Evolutionary conservation across 768 basidiomycete genomes (phyloP).

Genomic region (Rhodosporidiobolus odoratus): DNA sequence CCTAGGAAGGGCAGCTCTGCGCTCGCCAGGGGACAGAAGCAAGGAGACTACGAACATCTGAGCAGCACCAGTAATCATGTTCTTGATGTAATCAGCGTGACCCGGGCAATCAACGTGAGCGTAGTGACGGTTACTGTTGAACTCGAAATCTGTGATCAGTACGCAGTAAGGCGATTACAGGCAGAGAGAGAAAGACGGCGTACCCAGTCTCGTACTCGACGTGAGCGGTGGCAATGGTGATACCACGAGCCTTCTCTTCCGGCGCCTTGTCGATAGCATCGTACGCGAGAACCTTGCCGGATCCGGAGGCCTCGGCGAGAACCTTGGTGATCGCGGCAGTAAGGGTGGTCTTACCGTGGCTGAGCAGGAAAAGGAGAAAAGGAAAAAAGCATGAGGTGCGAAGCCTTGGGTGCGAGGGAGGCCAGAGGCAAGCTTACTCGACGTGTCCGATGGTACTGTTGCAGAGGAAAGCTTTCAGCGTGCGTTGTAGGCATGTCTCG

Average conservation of each 20-base stretch:
- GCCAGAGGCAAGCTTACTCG: slow-evolving; percentile 17
- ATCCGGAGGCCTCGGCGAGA: slow-evolving; percentile 62
- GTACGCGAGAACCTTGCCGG: slow-evolving; percentile 82
- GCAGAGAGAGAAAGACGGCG: background rate
- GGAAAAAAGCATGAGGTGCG: too few relatives aligned
- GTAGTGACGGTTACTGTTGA: slow-evolving; percentile 39
- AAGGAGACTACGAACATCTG: slow-evolving; percentile 42
- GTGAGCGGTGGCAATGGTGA: slow-evolving; percentile 97
- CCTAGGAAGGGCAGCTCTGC: too few relatives aligned
- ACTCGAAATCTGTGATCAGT: background rate
- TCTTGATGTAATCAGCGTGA: slow-evolving; percentile 39
- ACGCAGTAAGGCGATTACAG: background rate
- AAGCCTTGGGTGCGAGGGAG: too few relatives aligned
- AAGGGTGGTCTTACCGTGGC: slow-evolving; percentile 93
- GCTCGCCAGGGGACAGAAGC: background rate
- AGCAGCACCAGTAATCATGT: slow-evolving; percentile 47
- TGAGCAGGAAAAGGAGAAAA: background rate
- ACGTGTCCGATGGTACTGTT: slow-evolving; percentile 40
- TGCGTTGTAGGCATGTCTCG: background rate
- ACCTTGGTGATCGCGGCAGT: slow-evolving; percentile 95
- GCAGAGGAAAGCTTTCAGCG: background rate
- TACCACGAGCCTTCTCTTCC: slow-evolving; percentile 98
- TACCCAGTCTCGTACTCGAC: slow-evolving; percentile 89
- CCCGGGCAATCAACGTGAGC: slow-evolving; percentile 31
- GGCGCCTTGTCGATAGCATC: slow-evolving; percentile 97